phyloP scores from a whole-genome alignment of 306 rosid species.

The Cicer yamashitae region DNA sequence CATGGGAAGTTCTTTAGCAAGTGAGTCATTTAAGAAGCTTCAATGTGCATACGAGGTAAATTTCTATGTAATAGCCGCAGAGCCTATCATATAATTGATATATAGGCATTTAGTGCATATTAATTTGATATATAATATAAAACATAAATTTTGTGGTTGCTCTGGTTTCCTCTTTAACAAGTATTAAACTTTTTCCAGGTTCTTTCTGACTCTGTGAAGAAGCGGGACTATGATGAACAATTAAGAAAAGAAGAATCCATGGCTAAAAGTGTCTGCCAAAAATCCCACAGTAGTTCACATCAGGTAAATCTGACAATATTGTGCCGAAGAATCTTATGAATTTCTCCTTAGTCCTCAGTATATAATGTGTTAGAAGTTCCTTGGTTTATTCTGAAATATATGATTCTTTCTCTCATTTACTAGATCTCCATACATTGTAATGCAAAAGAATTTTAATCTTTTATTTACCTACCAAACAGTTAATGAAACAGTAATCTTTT shows the following conservation, averaged over 20 bases:
- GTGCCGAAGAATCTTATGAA: conserved; percentile 16
- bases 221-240: conserved; percentile 92
- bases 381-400: conserved; percentile 15
- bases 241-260: conserved; percentile 87
- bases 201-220: conserved; percentile 85
- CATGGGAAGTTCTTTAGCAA: conserved; percentile 88
- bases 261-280: conserved; percentile 91
- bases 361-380: conserved; percentile 2
- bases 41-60: conserved; percentile 98
- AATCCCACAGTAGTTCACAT: conserved; percentile 67
- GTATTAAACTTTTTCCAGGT: conserved; percentile 59
- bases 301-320: conserved; percentile 61
- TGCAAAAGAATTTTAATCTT: neutral
- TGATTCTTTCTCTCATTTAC: neutral
- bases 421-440: conserved; percentile 15
- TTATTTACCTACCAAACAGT: neutral
- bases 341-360: conserved; percentile 17
- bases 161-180: conserved; percentile 38
- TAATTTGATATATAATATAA: conserved; percentile 19
- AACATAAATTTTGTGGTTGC: conserved; percentile 7
- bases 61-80: conserved; percentile 21
- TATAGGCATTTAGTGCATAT: conserved; percentile 25
- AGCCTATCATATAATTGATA: conserved; percentile 29
- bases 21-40: conserved; percentile 91
- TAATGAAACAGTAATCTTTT: neutral